Percentiles rank a stretch among this genome's conserved stretches.
Conservation (phyloP, 371 early-diverging fungal genomes). For the Apophysomyces variabilis region DNA sequence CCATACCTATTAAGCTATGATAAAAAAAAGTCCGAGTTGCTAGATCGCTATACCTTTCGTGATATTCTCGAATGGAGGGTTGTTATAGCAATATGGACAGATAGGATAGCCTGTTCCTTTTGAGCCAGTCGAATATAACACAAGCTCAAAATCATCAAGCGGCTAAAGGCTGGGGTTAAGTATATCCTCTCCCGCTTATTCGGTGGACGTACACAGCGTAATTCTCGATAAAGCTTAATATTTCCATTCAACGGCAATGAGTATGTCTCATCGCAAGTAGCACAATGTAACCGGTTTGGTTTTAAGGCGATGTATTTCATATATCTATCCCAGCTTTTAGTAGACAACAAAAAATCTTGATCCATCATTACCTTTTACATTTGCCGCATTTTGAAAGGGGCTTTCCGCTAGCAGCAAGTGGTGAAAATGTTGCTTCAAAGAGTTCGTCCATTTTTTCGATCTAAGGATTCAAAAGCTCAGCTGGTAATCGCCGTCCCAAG, state of each 20-base stretch:
- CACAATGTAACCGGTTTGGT: constrained; percentile 56
- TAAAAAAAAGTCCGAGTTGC: not conserved
- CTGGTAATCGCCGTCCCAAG: too few species aligned
- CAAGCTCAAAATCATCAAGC: constrained; percentile 58
- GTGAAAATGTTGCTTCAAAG: constrained; percentile 60
- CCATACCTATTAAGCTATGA: constrained; percentile 33
- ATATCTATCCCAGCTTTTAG: constrained; percentile 26
- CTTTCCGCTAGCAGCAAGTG: constrained; percentile 53
- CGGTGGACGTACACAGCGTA: constrained; percentile 37
- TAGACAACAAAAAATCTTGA: not conserved
- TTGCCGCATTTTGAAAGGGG: constrained; percentile 60
- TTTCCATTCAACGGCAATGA: constrained; percentile 55
- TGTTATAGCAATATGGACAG: constrained; percentile 60
- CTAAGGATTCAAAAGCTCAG: constrained; percentile 17
- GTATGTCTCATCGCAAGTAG: constrained; percentile 60
- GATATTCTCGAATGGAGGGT: constrained; percentile 58
- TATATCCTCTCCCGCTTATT: too few species aligned
- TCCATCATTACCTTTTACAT: constrained; percentile 46
- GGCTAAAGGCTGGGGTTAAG: constrained; percentile 26
- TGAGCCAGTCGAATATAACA: constrained; percentile 56
- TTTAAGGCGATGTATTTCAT: constrained; percentile 56
- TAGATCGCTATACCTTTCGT: constrained; percentile 30
- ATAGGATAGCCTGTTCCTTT: constrained; percentile 58
- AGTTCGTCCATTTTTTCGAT: constrained; percentile 57
- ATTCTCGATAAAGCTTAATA: constrained; percentile 57